Evolutionary conservation across 148 eudicot genomes (phyloP).

Genomic region (Nepenthes mirabilis): DNA sequence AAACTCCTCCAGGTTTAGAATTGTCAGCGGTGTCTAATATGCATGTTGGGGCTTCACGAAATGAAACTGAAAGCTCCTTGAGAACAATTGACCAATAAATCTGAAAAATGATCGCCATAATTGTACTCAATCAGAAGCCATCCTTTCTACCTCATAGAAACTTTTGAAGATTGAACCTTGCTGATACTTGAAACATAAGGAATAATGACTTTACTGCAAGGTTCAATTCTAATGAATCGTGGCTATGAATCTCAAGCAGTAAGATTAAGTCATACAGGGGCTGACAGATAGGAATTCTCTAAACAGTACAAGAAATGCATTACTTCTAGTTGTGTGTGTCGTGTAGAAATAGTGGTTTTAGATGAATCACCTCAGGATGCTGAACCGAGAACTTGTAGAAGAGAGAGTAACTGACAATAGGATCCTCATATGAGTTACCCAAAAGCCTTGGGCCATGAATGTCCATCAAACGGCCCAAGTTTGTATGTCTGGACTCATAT

Average conservation of each 20-base stretch:
- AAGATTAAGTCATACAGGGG: no score
- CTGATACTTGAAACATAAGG: no score
- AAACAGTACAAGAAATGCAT: neutral
- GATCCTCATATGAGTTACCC: conserved; percentile 67
- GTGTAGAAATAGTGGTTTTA: neutral
- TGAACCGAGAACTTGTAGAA: conserved; percentile 55
- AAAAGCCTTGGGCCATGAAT: conserved; percentile 58
- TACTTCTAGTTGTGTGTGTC: neutral
- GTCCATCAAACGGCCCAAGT: conserved; percentile 81
- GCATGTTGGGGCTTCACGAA: conserved; percentile 45
- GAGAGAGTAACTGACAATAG: conserved; percentile 49
- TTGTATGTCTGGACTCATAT: conserved; percentile 37
- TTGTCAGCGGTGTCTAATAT: conserved; percentile 52
- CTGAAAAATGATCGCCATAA: conserved; percentile 22
- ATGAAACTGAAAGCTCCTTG: conserved; percentile 53
- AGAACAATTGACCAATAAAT: conserved; percentile 66
- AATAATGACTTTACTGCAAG: no score
- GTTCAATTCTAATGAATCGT: no score
- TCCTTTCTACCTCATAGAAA: neutral
- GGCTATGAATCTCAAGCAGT: no score
- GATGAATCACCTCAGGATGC: conserved; percentile 54
- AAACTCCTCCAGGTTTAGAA: conserved; percentile 67
- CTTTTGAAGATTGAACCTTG: no score
- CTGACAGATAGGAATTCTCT: neutral
- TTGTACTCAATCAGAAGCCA: neutral